These are phyloP conservation scores for Hypoxylon sp. DNA, from an alignment of 2,329 filamentous ascomycete genomes.

Conservation along the genomic window DNA sequence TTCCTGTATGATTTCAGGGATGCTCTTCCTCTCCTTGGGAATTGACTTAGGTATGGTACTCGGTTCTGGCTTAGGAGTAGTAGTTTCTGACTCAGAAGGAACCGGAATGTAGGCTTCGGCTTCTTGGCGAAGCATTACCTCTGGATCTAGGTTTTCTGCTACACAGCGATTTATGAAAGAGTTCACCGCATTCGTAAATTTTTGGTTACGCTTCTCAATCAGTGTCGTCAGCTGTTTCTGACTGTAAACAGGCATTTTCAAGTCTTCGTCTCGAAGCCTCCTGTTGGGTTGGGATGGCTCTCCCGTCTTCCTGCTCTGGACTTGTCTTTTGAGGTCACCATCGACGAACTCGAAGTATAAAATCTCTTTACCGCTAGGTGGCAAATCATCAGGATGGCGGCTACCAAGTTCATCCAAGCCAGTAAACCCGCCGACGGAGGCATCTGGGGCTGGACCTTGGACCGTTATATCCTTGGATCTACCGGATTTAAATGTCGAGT, in stretches of 20 bases:
- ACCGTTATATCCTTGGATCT: conserved; percentile 66
- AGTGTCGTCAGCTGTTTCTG: conserved; percentile 91
- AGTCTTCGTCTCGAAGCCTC: conserved; percentile 80
- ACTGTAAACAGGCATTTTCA: conserved; percentile 93
- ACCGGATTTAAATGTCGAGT: conserved; percentile 74
- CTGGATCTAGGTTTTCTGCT: conserved; percentile 75
- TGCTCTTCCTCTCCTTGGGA: conserved; percentile 82
- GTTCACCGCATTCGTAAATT: conserved; percentile 84
- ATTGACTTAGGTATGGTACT: conserved; percentile 77
- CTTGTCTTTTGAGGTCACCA: conserved; percentile 88
- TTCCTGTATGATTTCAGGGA: conserved; percentile 88
- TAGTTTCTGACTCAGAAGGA: conserved; percentile 62
- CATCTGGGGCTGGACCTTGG: conserved; percentile 66
- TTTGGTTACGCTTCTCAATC: conserved; percentile 90
- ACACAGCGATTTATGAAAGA: conserved; percentile 82
- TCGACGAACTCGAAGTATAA: conserved; percentile 94
- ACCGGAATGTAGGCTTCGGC: conserved; percentile 73
- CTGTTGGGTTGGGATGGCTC: conserved; percentile 77
- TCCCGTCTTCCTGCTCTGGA: conserved; percentile 78
- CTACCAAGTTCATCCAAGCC: conserved; percentile 62
- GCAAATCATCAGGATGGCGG: conserved; percentile 51
- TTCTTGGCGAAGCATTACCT: conserved; percentile 72
- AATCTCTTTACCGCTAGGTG: conserved; percentile 72
- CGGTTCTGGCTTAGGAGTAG: conserved; percentile 53
- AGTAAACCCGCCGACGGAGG: conserved; percentile 70